These are phyloP conservation scores for Hippophae rhamnoides DNA, from an alignment of 306 rosid genomes.

Conservation along the genomic window DNA sequence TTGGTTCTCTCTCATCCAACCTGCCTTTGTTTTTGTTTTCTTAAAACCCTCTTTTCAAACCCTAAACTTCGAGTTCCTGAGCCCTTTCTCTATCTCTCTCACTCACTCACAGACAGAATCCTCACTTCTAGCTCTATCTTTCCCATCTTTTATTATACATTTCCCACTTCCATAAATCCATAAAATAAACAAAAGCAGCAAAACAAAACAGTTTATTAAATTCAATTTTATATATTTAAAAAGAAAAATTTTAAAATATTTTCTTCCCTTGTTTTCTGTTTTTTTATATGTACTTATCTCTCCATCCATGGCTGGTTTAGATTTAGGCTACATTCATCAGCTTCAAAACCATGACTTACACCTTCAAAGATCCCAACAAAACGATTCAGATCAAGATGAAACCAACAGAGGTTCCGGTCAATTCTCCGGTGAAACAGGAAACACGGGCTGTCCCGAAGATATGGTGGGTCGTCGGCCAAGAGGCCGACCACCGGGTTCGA, in stretches of 20 bases:
- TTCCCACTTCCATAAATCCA: slow-evolving; percentile 40
- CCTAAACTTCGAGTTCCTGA: slow-evolving; percentile 12
- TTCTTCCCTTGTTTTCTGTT: slow-evolving; percentile 57
- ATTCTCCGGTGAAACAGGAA: slow-evolving; percentile 28
- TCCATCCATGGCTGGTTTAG: slow-evolving; percentile 80
- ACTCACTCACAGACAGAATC: neutral
- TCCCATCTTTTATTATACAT: slow-evolving; percentile 3
- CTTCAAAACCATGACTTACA: slow-evolving; percentile 56
- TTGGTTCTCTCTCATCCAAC: slow-evolving; percentile 7
- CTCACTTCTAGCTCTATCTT: neutral
- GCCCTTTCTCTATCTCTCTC: neutral
- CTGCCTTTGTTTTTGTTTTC: slow-evolving; percentile 13
- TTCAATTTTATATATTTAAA: slow-evolving; percentile 8
- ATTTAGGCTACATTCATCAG: slow-evolving; percentile 69
- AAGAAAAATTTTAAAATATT: slow-evolving; percentile 28
- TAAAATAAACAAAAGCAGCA: slow-evolving; percentile 35
- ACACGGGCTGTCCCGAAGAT: slow-evolving; percentile 29
- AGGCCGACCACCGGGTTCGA: slow-evolving; percentile 78
- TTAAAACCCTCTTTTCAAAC: slow-evolving; percentile 20
- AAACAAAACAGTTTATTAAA: slow-evolving; percentile 21
- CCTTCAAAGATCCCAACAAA: slow-evolving; percentile 34
- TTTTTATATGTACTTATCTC: slow-evolving; percentile 20
- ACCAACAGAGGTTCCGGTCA: slow-evolving; percentile 19
- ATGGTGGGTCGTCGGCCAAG: slow-evolving; percentile 50
- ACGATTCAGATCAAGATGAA: slow-evolving; percentile 32